Conservation (phyloP, 139 green algal genomes). For the Ostreobium quekettii region DNA sequence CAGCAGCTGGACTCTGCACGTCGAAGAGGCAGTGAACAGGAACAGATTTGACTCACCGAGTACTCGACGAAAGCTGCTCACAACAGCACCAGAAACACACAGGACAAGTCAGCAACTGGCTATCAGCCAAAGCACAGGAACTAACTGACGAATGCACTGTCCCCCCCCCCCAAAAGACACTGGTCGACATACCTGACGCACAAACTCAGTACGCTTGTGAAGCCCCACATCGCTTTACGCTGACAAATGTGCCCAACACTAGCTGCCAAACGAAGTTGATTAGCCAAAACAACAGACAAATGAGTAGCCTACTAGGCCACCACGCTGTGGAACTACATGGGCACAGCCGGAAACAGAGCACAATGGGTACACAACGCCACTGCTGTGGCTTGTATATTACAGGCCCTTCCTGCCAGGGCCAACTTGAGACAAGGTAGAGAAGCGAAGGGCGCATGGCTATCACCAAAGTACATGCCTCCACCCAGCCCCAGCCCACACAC, state of each 20-base stretch:
- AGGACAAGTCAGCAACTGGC: not conserved
- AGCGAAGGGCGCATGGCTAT: too few relatives aligned
- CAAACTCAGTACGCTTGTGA: not conserved
- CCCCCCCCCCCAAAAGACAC: not conserved
- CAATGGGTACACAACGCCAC: too few relatives aligned
- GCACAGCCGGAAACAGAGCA: too few relatives aligned
- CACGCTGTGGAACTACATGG: too few relatives aligned
- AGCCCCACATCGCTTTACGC: not conserved
- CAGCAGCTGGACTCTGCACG: not conserved
- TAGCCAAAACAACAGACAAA: too few relatives aligned
- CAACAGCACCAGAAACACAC: not conserved
- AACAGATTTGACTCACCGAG: not conserved
- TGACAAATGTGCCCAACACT: not conserved
- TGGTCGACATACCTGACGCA: not conserved
- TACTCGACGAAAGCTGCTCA: conserved; percentile 1
- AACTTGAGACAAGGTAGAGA: too few relatives aligned
- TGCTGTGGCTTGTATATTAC: too few relatives aligned
- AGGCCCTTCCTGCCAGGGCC: too few relatives aligned
- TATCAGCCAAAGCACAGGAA: not conserved
- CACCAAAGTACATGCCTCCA: too few relatives aligned
- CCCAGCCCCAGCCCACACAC: too few relatives aligned
- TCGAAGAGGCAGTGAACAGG: not conserved
- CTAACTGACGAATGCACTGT: not conserved
- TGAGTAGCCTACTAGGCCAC: too few relatives aligned
- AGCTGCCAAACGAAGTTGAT: too few relatives aligned